These are phyloP conservation scores for Bacidia gigantensis DNA, from an alignment of 495 filamentous ascomycete genomes.

Conservation along the genomic window DNA sequence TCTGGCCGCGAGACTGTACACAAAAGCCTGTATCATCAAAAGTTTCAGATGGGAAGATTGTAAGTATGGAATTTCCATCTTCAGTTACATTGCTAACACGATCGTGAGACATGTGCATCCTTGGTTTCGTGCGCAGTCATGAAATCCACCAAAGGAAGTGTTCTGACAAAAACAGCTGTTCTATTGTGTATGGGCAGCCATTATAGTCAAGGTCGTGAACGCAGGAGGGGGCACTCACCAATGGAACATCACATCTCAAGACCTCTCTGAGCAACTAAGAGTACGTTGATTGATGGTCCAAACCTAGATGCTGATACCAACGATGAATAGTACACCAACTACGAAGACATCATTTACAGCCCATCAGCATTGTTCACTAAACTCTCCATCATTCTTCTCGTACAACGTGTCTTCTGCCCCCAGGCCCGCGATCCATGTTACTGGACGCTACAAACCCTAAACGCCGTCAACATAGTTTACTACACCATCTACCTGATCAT, in stretches of 20 bases:
- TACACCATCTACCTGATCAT: constrained; percentile 11
- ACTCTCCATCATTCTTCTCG: constrained; percentile 15
- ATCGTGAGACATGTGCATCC: constrained; percentile 5
- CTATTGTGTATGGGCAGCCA: constrained; percentile 1
- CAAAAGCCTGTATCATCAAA: constrained; percentile 11
- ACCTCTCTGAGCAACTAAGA: constrained; percentile 3
- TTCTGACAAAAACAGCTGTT: not conserved
- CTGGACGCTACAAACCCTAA: constrained; percentile 10
- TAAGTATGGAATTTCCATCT: not conserved
- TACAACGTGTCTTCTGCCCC: constrained; percentile 18
- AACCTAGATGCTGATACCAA: not conserved
- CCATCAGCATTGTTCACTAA: constrained; percentile 7
- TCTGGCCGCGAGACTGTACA: constrained; percentile 7
- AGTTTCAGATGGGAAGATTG: constrained; percentile 14
- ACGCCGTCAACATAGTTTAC: constrained; percentile 9
- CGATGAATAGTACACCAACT: constrained; percentile 12
- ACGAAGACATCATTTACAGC: constrained; percentile 11
- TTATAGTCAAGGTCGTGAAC: constrained; percentile 1
- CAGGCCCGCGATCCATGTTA: constrained; percentile 9
- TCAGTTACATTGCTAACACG: not conserved
- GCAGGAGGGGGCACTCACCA: constrained; percentile 13
- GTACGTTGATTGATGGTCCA: not conserved
- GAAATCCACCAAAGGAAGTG: not conserved
- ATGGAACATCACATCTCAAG: constrained; percentile 10
- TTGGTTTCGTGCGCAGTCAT: constrained; percentile 6